A percentile compares a stretch with the other conserved stretches of the same genome.
Conservation (phyloP, 305 asterid genomes). For the Rubia balearica region DNA sequence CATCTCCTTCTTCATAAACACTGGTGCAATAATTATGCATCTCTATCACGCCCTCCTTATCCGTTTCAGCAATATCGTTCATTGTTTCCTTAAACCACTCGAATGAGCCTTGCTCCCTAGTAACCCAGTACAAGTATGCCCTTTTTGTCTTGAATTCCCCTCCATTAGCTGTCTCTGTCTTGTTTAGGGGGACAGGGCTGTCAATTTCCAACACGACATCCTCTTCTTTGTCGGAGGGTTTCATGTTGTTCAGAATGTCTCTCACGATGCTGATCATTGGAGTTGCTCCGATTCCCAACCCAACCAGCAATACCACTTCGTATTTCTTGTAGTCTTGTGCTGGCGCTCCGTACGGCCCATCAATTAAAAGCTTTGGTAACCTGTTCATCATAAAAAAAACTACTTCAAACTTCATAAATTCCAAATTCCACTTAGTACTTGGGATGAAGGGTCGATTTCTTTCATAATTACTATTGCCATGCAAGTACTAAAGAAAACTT, state of each 20-base stretch:
- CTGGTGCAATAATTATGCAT: background rate
- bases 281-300: background rate
- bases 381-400: background rate
- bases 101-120: background rate
- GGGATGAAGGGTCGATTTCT: background rate
- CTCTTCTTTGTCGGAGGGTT: background rate
- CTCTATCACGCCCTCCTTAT: background rate
- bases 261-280: background rate
- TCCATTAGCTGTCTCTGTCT: background rate
- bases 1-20: background rate
- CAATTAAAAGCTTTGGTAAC: background rate
- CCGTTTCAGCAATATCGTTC: background rate
- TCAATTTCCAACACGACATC: background rate
- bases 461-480: too few relatives aligned
- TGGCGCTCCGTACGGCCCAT: background rate
- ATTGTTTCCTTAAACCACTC: background rate
- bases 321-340: background rate
- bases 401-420: too few relatives aligned
- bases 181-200: background rate
- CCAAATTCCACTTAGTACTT: too few relatives aligned
- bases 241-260: background rate
- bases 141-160: background rate
- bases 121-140: background rate
- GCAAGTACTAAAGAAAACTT: too few relatives aligned
- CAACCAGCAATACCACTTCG: background rate